Conservation (phyloP, 2,329 filamentous ascomycete species). For the Ophiostoma montium region DNA sequence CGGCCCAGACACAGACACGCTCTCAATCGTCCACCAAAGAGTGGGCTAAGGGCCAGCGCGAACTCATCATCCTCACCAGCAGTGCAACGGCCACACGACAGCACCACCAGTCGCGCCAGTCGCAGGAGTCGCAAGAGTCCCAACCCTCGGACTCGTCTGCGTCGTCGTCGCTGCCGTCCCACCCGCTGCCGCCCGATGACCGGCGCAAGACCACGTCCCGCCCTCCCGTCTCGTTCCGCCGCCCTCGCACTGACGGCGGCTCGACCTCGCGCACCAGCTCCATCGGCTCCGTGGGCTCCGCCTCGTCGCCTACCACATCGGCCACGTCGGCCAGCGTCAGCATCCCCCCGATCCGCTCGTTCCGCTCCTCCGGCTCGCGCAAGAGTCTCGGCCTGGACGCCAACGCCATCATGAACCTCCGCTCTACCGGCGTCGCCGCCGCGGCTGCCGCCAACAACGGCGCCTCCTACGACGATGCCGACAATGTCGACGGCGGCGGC, state of each 20-base stretch:
- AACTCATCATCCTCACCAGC: slow-evolving; percentile 26
- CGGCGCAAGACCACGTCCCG: slow-evolving; percentile 28
- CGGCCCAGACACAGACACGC: too few species aligned
- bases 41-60: slow-evolving; percentile 29
- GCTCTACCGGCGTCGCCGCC: slow-evolving; percentile 22
- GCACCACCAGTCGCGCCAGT: background rate
- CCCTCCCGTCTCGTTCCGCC: slow-evolving; percentile 37
- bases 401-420: slow-evolving; percentile 26
- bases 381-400: slow-evolving; percentile 36
- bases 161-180: background rate
- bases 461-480: slow-evolving; percentile 25
- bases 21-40: slow-evolving; percentile 23
- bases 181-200: slow-evolving; percentile 31
- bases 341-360: slow-evolving; percentile 40
- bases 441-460: background rate
- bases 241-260: slow-evolving; percentile 20
- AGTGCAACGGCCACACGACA: background rate
- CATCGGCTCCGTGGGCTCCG: background rate
- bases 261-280: slow-evolving; percentile 2
- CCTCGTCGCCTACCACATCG: slow-evolving; percentile 6
- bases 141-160: background rate
- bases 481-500: slow-evolving; percentile 17
- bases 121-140: background rate
- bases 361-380: slow-evolving; percentile 42
- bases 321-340: slow-evolving; percentile 17